phyloP scores from a whole-genome alignment of 176 grass and related monocot species.

The sorghum (Sorghum bicolor) region Sorghum_bicolor_NCBIv3 NC_012875.2:40982501-40983000 shows the following conservation, averaged over 20 bases:
- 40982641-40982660: not conserved
- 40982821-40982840: not conserved
- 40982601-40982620: not conserved
- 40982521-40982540: conserved; percentile 16
- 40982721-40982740: not conserved
- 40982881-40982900: conserved; percentile 6
- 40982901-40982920: conserved; percentile 23
- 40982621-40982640: not conserved
- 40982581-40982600: not conserved
- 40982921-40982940: conserved; percentile 25
- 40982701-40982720: not conserved
- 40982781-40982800: not conserved
- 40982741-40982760: not conserved
- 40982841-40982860: not conserved
- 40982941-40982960: conserved; percentile 29
- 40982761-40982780: not conserved
- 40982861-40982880: conserved; percentile 24
- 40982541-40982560: conserved; percentile 11
- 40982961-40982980: conserved; percentile 45
- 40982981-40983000: conserved; percentile 35
- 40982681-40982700: not conserved
- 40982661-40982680: not conserved
- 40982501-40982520: conserved; percentile 26
- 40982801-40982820: conserved; percentile 2
- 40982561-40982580: not conserved